Evolutionary conservation across 176 grass and related monocot genomes (phyloP), one percentile per base, ranked within the genome.

Genomic region (Ananas comosus): DNA sequence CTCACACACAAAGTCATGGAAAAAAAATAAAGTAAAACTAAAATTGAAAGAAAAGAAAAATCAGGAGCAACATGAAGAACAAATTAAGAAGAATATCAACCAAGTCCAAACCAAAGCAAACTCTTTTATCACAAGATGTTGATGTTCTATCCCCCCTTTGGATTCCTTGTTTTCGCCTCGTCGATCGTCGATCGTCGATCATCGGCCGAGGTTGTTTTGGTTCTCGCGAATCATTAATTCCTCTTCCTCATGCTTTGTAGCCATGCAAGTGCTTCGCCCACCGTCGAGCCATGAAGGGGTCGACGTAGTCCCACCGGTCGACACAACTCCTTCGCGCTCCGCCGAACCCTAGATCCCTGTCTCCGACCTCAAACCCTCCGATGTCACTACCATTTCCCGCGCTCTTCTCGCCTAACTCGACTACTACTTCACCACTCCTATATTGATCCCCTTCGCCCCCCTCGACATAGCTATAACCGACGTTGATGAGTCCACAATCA

Each of bases 181-280:
- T 42, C 33, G 33, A 42, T 42, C 33, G 6, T 42, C 33, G 33
- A 42, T 42, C 29, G 4, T 33, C 29, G 33, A 42, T 42, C 6
- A 7, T 42, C 33, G 33, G 5, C 0, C 33, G 33, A 42, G 33
- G 4, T 42, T 1, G 33, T 42, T 42, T 42, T 7, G 33, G 33
- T 7, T 42, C 5, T 42, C 33, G 33, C 33, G 33, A 42, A 42
- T 42, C 5, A 42, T 42, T 13, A 53, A 23, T 23, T 23, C 25
- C 48, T 66, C 57, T 18, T 2, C 42, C 19, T 80, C 72, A 76
- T 11, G 72, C 63, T 70, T 89, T 89, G 70, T 91, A 94, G 49
- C 86, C 85, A 33, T 91, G 83, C 82, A 99, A 80, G 87, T 94
- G 87, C 72, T 99, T 99, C 9, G 90, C 87, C 95, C 90, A 99